These are phyloP conservation scores for Kuraishia hungarica DNA, from an alignment of 805 yeast genomes.

Conservation along the genomic window DNA sequence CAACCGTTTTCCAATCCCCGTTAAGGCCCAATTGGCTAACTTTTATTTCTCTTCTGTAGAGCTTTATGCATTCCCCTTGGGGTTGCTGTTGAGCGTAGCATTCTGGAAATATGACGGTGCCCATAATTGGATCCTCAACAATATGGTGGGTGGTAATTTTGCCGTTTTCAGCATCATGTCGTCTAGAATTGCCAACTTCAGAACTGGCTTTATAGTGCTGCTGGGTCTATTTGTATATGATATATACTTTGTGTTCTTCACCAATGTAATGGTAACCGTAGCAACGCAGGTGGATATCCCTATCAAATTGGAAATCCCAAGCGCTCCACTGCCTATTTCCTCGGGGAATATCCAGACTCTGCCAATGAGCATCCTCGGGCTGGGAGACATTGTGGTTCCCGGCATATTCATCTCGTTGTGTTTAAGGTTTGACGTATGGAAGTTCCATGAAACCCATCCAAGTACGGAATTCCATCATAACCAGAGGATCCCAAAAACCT, in stretches of 20 bases:
- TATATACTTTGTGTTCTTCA: constrained; percentile 57
- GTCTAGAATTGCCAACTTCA: constrained; percentile 33
- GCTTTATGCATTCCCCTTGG: constrained; percentile 13
- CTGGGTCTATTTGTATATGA: constrained; percentile 51
- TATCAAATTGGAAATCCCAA: constrained; percentile 37
- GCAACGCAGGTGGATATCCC: constrained; percentile 52
- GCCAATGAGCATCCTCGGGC: constrained; percentile 38
- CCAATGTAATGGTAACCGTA: constrained; percentile 54
- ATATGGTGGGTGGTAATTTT: constrained; percentile 31
- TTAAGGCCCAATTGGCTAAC: constrained; percentile 25
- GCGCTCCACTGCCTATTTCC: constrained; percentile 4
- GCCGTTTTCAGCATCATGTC: constrained; percentile 34
- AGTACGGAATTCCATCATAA: constrained; percentile 30
- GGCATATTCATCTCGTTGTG: constrained; percentile 44
- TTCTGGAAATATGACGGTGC: constrained; percentile 16
- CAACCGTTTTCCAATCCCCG: constrained; percentile 13
- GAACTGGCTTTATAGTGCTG: constrained; percentile 35
- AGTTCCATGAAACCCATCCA: constrained; percentile 23
- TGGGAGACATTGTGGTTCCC: constrained; percentile 62
- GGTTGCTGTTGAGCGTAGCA: constrained; percentile 9
- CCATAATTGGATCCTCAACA: constrained; percentile 37
- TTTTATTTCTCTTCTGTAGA: constrained; percentile 24
- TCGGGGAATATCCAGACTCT: constrained; percentile 7
- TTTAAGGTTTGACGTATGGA: constrained; percentile 43
- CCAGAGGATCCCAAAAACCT: constrained; percentile 29